Base-by-base conservation (phyloP, 2,329 filamentous ascomycete genomes). In the Metarhizium anisopliae region DNA sequence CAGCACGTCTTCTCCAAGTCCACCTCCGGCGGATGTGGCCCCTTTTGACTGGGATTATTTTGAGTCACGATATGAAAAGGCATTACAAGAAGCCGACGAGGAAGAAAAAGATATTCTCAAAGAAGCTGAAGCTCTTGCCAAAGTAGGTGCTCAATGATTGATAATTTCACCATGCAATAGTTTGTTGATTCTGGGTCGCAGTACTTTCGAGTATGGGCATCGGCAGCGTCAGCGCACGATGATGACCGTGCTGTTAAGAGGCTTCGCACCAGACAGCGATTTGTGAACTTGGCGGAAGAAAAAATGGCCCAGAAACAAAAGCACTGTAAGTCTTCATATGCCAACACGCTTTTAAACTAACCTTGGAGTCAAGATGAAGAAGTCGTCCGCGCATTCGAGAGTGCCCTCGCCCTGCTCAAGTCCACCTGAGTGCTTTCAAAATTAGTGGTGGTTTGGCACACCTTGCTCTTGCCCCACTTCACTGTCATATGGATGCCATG, bases 171-270 rank as follows among this genome's bases (percentile, higher is more conserved):
- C 30, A 38, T 51, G 30, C 60, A 11, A 53, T 6, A 6, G 7
- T 51, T 25, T 4, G 10, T 51, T 30, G 18, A 16, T 45, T 25
- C 10, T 32, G 43, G 3, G 4, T 35, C 42, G 30, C 25, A 95
- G 90, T 88, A 87, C 67, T 95, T 95, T 68, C 79, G 80, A 56
- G 74, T 85, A 40, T 96, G 92, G 91, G 87, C 89, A 29, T 78
- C 85, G 20, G 83, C 87, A 13, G 86, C 87, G 1, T 80, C 84
- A 36, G 73, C 77, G 11, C 84, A 89, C 59, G 92, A 96, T 68
- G 84, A 88, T 55, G 85, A 86, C 57, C 82, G 92, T 55, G 87
- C 89, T 29, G 78, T 83, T 59, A 93, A 93, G 70, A 84, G 91
- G 55, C 77, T 96, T 50, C 87, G 86, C 65, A 96, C 92, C 2